phyloP scores from a whole-genome alignment of 768 basidiomycete genomes.

The Mycena venus region DNA sequence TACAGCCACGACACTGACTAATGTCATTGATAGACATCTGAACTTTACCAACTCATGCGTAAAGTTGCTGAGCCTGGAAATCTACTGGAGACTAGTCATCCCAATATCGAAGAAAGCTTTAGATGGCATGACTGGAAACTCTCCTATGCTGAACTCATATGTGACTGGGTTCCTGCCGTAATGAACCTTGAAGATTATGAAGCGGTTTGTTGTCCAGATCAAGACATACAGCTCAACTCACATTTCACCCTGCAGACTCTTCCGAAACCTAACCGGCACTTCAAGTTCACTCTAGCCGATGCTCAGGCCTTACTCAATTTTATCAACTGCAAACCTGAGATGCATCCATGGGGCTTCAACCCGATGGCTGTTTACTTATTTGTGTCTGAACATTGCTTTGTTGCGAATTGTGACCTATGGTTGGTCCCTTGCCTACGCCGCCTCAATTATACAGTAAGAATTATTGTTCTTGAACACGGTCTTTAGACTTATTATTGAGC shows the following conservation, averaged over 20 bases:
- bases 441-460: background rate
- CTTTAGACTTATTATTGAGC: background rate
- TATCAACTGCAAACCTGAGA: background rate
- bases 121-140: background rate
- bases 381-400: background rate
- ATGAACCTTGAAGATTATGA: background rate
- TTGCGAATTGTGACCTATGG: background rate
- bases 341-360: conserved; percentile 3
- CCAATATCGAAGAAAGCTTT: background rate
- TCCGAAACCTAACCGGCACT: background rate
- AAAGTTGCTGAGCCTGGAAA: background rate
- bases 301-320: background rate
- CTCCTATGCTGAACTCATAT: background rate
- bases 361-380: background rate
- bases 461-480: background rate
- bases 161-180: background rate
- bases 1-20: background rate
- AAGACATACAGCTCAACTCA: no score
- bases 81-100: background rate
- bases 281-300: background rate
- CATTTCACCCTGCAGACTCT: no score
- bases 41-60: background rate
- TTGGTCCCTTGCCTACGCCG: background rate
- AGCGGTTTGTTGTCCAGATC: no score
- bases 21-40: background rate